Base-by-base conservation (phyloP, 1,284 basidiomycete genomes). In the Schizophyllum amplum region DNA sequence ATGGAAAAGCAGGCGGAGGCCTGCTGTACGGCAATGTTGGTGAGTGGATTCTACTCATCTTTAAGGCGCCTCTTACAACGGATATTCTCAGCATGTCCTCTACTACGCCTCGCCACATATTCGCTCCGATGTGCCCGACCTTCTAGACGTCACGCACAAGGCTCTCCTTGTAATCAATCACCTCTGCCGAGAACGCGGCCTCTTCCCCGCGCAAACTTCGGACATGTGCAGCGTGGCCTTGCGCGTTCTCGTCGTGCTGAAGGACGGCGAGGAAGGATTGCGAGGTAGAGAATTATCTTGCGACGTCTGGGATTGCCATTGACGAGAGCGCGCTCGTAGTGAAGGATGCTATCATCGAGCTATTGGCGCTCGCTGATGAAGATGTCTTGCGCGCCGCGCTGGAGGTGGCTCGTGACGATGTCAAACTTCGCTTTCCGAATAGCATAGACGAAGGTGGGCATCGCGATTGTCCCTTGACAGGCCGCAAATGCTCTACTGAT, bases 271-370 rank as follows among this genome's bases (percentile, higher is more conserved):
- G 46, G 63, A 63, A 55, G 57, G 65, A 48, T 22, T 66, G 23
- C 27, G 57, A 49, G 54, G 76, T 75, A 58, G 56, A 69, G 62
- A n/a, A n/a, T n/a, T n/a, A n/a, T 24, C 49, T 7, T 9, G 4
- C 17, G 33, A 6, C 22, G 24, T 33, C 11, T 53, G 33, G 46
- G 7, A n/a, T n/a, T 25, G n/a, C 27, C 26, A 24, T 50, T 42
- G 47, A 51, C 1, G 4, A 42, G 22, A 23, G 23, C 24, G 42
- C 24, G 22, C 33, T 27, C 46, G 15, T 55, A 82, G 81, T 72
- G 27, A 75, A 70, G 54, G 74, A 75, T 26, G 53, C 70, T 1
- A 64, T 80, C 21, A 58, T 82, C 13, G 76, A 78, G 61, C 68
- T 63, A 15, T 57, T 72, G 11, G 65, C 66, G 5, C 56, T 69